Evolutionary conservation across 257 asterid genomes (phyloP).

Genomic region (Jaltomata sinuosa): DNA sequence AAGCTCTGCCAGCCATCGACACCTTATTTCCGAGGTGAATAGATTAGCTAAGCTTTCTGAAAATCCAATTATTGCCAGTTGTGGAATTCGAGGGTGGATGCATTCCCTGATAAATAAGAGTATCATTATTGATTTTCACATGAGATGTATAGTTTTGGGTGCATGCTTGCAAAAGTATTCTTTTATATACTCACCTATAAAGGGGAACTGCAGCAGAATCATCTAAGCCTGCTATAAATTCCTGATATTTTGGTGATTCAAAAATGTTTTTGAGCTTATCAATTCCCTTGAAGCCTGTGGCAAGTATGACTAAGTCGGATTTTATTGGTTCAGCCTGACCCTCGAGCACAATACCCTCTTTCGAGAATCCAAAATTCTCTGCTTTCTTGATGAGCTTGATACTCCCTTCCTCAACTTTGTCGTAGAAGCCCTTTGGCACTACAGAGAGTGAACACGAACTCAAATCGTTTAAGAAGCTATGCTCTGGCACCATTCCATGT

Average conservation of each 20-base stretch:
- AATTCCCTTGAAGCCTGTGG: conserved; percentile 35
- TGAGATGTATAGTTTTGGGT: background rate
- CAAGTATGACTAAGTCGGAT: conserved; percentile 31
- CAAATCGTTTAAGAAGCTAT: conserved; percentile 23
- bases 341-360: conserved; percentile 26
- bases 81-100: conserved; percentile 40
- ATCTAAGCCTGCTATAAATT: conserved; percentile 9
- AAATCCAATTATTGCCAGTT: conserved; percentile 36
- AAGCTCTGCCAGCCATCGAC: conserved; percentile 37
- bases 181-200: conserved; percentile 24
- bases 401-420: conserved; percentile 42
- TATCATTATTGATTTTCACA: background rate
- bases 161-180: background rate
- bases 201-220: conserved; percentile 15
- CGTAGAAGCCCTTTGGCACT: conserved; percentile 39
- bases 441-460: conserved; percentile 20
- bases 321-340: conserved; percentile 10
- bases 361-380: conserved; percentile 17
- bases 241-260: conserved; percentile 14
- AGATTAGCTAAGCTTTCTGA: conserved; percentile 30
- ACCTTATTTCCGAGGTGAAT: conserved; percentile 32
- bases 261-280: conserved; percentile 31
- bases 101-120: conserved; percentile 21
- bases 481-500: conserved; percentile 32
- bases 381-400: conserved; percentile 30